Evolutionary conservation across 2,329 filamentous ascomycete genomes (phyloP).

Genomic region (Berkeleyomyces rouxiae): DNA sequence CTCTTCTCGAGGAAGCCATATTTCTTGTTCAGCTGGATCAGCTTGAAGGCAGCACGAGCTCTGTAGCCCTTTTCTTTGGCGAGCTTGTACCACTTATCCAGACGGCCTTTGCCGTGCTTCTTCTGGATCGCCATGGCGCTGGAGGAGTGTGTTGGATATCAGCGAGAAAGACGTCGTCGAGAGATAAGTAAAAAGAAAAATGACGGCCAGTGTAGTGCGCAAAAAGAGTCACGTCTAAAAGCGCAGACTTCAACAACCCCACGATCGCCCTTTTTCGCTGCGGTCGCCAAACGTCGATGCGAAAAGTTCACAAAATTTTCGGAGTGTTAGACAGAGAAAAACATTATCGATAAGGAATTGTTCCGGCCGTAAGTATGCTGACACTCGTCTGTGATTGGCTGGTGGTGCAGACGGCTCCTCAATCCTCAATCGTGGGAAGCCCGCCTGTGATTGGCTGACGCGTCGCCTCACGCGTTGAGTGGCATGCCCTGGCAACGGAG

Average conservation of each 20-base stretch:
- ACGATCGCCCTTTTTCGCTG: slow-evolving; percentile 3
- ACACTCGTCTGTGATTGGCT: slow-evolving; percentile 3
- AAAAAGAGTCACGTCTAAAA: background rate
- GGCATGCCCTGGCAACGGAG: slow-evolving; percentile 5
- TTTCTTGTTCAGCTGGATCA: slow-evolving; percentile 97
- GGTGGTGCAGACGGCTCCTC: background rate
- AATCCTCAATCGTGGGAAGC: background rate
- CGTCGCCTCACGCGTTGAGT: background rate
- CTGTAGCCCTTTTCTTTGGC: slow-evolving; percentile 97
- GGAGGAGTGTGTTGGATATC: background rate
- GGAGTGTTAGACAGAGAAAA: slow-evolving; percentile 2
- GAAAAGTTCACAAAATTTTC: slow-evolving; percentile 9
- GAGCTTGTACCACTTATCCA: slow-evolving; percentile 98
- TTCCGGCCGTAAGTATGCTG: background rate
- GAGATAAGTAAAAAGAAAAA: background rate
- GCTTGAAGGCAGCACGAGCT: slow-evolving; percentile 89
- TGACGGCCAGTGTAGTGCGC: background rate
- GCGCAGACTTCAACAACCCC: background rate
- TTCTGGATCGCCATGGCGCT: slow-evolving; percentile 80
- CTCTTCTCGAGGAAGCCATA: slow-evolving; percentile 97
- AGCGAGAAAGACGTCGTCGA: background rate
- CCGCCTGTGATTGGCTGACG: slow-evolving; percentile 1
- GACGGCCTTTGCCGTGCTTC: slow-evolving; percentile 95
- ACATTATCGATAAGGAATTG: slow-evolving; percentile 11
- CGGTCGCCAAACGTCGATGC: background rate